These are phyloP conservation scores for Lichina pygmaea DNA, from an alignment of 495 filamentous ascomycete genomes.

Conservation along the genomic window DNA sequence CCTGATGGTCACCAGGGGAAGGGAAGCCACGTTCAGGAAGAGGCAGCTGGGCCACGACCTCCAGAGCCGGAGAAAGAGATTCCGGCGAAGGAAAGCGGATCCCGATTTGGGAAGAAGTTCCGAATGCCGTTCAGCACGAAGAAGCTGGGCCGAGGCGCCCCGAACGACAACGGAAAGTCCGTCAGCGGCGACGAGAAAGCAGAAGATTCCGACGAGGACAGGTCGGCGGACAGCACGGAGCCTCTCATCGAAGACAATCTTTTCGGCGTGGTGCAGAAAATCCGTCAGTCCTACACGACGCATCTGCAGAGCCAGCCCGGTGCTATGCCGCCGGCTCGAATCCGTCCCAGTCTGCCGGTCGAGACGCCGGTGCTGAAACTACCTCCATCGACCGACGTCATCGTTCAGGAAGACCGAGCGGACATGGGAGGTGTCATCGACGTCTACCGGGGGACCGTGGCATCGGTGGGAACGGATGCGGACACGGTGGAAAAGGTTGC, in stretches of 20 bases:
- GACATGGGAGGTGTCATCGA: slow-evolving; percentile 76
- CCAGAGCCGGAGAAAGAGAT: slow-evolving; percentile 43
- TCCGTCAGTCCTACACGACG: slow-evolving; percentile 56
- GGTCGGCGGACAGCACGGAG: slow-evolving; percentile 35
- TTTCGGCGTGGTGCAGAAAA: slow-evolving; percentile 48
- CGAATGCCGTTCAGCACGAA: slow-evolving; percentile 56
- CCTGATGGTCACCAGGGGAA: slow-evolving; percentile 1
- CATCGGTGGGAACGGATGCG: slow-evolving; percentile 44
- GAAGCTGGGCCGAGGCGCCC: slow-evolving; percentile 50
- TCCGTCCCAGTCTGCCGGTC: slow-evolving; percentile 50
- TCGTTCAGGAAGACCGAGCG: slow-evolving; percentile 81
- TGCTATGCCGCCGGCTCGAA: slow-evolving; percentile 27
- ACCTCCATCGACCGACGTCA: slow-evolving; percentile 54
- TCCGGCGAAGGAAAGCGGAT: slow-evolving; percentile 34
- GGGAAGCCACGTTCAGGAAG: slow-evolving; percentile 4
- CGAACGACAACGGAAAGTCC: slow-evolving; percentile 41
- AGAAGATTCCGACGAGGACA: slow-evolving; percentile 39
- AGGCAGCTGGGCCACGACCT: slow-evolving; percentile 24
- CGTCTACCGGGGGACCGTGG: slow-evolving; percentile 71
- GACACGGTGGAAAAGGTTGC: slow-evolving; percentile 62
- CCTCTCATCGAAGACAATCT: slow-evolving; percentile 66
- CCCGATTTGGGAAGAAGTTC: slow-evolving; percentile 67
- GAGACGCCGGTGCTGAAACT: slow-evolving; percentile 71
- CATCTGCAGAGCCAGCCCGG: slow-evolving; percentile 27
- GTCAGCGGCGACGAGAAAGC: slow-evolving; percentile 52